Percentiles rank a stretch among this genome's conserved stretches.
These are phyloP conservation scores for Phytopythium mirpurense DNA, from an alignment of 352 stramenopile species.

Conservation along the genomic window DNA sequence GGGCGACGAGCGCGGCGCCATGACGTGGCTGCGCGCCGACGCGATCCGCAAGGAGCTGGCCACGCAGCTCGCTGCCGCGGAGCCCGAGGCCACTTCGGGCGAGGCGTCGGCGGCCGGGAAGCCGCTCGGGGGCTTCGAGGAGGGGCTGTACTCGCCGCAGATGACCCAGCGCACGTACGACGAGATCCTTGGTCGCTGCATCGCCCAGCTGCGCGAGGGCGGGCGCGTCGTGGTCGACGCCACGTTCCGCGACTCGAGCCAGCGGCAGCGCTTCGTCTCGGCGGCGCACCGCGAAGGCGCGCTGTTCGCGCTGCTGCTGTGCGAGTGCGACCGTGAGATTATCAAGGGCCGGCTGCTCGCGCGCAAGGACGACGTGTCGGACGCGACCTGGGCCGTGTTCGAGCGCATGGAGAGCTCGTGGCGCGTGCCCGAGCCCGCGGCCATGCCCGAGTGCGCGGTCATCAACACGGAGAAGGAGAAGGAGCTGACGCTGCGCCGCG, in stretches of 20 bases:
- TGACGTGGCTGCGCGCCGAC: constrained; percentile 59
- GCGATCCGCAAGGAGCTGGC: constrained; percentile 57
- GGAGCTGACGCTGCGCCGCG: constrained; percentile 49
- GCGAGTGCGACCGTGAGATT: constrained; percentile 67
- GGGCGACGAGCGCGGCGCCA: constrained; percentile 25
- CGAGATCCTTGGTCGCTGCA: constrained; percentile 37
- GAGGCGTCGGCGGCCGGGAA: neutral
- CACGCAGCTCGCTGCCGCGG: constrained; percentile 1
- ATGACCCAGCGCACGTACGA: constrained; percentile 66
- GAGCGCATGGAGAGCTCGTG: constrained; percentile 56
- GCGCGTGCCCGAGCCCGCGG: constrained; percentile 25
- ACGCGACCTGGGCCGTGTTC: constrained; percentile 65
- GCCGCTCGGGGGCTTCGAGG: constrained; percentile 32
- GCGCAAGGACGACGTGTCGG: constrained; percentile 52
- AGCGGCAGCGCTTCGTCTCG: constrained; percentile 37
- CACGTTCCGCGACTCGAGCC: constrained; percentile 45
- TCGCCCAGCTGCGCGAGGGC: constrained; percentile 34
- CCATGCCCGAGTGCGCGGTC: constrained; percentile 35
- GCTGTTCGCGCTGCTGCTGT: constrained; percentile 47
- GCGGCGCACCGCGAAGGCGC: constrained; percentile 41
- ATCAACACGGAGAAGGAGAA: constrained; percentile 73
- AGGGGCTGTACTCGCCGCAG: constrained; percentile 50
- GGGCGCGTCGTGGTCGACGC: constrained; percentile 55
- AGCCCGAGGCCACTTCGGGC: constrained; percentile 6
- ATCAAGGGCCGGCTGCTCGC: constrained; percentile 54